phyloP scores from a whole-genome alignment of 2,329 filamentous ascomycete species.

The Apiospora aurea region DNA sequence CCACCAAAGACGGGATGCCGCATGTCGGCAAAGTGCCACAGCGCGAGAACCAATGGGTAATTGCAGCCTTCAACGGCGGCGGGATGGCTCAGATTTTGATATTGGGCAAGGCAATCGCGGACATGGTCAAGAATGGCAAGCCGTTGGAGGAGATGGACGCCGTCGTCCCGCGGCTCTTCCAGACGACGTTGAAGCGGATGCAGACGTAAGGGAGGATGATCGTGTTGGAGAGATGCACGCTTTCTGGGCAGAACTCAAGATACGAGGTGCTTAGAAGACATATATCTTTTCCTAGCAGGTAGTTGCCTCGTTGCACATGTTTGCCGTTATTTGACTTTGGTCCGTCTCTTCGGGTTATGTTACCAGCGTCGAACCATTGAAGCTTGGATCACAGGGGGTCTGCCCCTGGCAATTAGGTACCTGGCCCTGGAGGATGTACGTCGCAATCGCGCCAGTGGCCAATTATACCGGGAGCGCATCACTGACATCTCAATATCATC shows the following conservation, averaged over 20 bases:
- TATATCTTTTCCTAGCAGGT: not conserved
- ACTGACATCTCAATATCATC: not conserved
- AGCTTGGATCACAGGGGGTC: not conserved
- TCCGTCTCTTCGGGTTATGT: not conserved
- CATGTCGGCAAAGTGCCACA: conserved; percentile 9
- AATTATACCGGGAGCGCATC: not conserved
- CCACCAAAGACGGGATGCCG: conserved; percentile 11
- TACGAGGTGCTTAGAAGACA: not conserved
- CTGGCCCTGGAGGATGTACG: too few relatives aligned
- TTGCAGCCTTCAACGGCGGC: conserved; percentile 23
- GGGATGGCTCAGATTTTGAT: conserved; percentile 26
- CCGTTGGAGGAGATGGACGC: conserved; percentile 25
- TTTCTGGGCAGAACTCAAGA: not conserved
- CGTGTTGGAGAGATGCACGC: not conserved
- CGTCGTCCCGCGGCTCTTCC: conserved; percentile 28
- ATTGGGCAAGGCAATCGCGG: conserved; percentile 24
- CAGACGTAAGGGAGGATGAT: not conserved
- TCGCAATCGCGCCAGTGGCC: too few relatives aligned
- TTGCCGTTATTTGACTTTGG: not conserved
- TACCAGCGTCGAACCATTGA: not conserved
- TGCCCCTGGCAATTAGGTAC: not conserved
- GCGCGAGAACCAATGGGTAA: not conserved
- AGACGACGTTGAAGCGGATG: conserved; percentile 27
- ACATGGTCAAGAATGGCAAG: conserved; percentile 25
- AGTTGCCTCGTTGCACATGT: not conserved